Conservation (phyloP, 148 eudicot genomes). For the Chenopodium suecicum region DNA sequence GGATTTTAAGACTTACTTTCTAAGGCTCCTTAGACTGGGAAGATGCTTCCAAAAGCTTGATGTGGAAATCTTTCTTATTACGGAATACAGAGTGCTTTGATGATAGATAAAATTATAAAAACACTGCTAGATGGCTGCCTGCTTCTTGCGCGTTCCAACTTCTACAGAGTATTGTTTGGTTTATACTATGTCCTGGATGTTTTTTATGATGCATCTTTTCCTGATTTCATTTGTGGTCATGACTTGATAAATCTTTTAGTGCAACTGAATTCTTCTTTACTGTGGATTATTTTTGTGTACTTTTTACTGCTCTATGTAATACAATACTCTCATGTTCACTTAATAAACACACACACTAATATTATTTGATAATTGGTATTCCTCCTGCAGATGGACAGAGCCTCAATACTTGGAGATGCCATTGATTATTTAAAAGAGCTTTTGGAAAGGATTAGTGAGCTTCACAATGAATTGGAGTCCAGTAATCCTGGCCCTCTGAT, state of each 20-base stretch:
- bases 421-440: constrained; percentile 74
- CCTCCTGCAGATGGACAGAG: constrained; percentile 64
- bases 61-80: neutral
- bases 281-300: neutral
- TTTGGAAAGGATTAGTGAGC: constrained; percentile 58
- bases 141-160: neutral
- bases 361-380: neutral
- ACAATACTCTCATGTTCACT: neutral
- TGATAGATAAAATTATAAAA: no score
- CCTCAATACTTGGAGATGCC: constrained; percentile 78
- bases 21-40: neutral
- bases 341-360: neutral
- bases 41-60: neutral
- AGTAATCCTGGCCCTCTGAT: constrained; percentile 40
- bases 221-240: neutral
- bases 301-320: neutral
- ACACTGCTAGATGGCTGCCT: neutral
- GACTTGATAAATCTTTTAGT: neutral
- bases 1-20: neutral
- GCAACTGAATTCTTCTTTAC: neutral
- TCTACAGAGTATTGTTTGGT: neutral
- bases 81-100: no score
- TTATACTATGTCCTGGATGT: neutral
- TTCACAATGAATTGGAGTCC: constrained; percentile 70
- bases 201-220: neutral